phyloP scores from a whole-genome alignment of 2,329 filamentous ascomycete species.

The Penicillium digitatum region DNA sequence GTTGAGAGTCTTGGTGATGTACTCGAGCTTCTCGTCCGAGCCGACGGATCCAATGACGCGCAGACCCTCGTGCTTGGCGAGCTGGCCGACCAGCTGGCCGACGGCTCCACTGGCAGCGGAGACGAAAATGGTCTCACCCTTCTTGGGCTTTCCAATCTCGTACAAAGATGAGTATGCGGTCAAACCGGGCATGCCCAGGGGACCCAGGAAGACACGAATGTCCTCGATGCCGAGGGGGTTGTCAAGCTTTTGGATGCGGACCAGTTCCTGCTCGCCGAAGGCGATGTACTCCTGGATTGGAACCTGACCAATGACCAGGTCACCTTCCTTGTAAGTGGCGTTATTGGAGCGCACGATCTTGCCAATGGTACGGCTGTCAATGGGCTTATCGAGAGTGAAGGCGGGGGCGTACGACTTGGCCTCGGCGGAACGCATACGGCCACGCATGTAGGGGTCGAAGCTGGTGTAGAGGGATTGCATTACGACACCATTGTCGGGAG shows the following conservation, averaged over 20 bases:
- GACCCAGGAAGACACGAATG: conserved; percentile 62
- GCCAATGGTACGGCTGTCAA: conserved; percentile 61
- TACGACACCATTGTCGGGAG: conserved; percentile 63
- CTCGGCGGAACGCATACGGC: conserved; percentile 65
- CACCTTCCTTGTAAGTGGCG: conserved; percentile 61
- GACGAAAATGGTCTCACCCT: conserved; percentile 78
- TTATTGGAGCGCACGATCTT: conserved; percentile 68
- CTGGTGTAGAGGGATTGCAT: conserved; percentile 69
- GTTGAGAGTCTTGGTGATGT: conserved; percentile 63
- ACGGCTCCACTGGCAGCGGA: conserved; percentile 77
- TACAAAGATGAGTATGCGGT: conserved; percentile 73
- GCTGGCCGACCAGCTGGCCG: conserved; percentile 75
- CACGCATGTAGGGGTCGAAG: conserved; percentile 81
- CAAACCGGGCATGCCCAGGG: conserved; percentile 73
- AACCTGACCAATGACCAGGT: conserved; percentile 58
- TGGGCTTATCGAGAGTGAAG: conserved; percentile 59
- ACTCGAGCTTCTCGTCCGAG: conserved; percentile 73
- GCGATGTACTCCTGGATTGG: conserved; percentile 66
- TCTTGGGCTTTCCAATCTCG: conserved; percentile 69
- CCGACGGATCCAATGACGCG: conserved; percentile 77
- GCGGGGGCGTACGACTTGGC: conserved; percentile 65
- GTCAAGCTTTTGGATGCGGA: conserved; percentile 53
- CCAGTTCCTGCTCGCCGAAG: conserved; percentile 48
- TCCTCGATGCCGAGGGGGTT: conserved; percentile 58
- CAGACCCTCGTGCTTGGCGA: conserved; percentile 76